phyloP scores from a whole-genome alignment of 805 yeast species.

The Grigorovia humatica region DNA sequence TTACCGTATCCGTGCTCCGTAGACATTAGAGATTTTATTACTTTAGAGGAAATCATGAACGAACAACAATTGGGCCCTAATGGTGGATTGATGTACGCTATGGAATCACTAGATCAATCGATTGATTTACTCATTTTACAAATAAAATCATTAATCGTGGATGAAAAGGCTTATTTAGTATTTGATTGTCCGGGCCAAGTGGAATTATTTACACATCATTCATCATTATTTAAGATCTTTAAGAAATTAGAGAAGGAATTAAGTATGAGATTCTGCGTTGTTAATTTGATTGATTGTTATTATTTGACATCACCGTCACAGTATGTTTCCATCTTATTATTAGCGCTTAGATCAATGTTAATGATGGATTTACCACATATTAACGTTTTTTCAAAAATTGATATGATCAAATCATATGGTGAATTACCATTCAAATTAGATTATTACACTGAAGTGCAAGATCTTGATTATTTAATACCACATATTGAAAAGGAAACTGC shows the following conservation, averaged over 20 bases:
- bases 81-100: conserved; percentile 85
- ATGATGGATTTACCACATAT: conserved; percentile 89
- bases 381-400: conserved; percentile 88
- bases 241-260: conserved; percentile 49
- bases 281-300: conserved; percentile 73
- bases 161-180: conserved; percentile 53
- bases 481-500: conserved; percentile 55
- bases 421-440: conserved; percentile 72
- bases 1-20: conserved; percentile 61
- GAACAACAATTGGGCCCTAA: conserved; percentile 66
- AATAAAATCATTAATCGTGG: conserved; percentile 44
- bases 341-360: conserved; percentile 84
- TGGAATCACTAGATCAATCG: conserved; percentile 53
- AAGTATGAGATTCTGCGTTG: conserved; percentile 71
- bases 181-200: conserved; percentile 96
- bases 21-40: conserved; percentile 69
- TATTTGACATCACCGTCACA: conserved; percentile 81
- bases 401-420: conserved; percentile 66
- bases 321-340: conserved; percentile 68
- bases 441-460: conserved; percentile 88
- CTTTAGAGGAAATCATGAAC: conserved; percentile 69
- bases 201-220: conserved; percentile 85
- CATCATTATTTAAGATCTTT: conserved; percentile 61
- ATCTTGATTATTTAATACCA: conserved; percentile 58
- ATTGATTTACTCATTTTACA: conserved; percentile 49